Base-by-base conservation (phyloP, 2,329 filamentous ascomycete species). In the Colletotrichum abscissum region DNA sequence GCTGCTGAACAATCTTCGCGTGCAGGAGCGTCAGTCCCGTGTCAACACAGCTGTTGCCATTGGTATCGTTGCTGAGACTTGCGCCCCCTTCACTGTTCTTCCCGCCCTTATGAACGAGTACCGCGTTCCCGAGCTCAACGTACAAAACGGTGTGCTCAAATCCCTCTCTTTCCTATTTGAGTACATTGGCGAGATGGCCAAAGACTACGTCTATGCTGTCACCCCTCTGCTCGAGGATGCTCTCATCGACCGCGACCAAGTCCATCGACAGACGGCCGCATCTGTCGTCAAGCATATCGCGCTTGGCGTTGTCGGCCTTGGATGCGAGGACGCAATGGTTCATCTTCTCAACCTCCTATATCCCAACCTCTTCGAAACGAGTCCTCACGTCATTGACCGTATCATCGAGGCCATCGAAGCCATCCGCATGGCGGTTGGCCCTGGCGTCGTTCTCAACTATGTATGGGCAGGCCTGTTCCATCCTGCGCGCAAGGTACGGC, bases 31-130 rank as follows among this genome's bases (percentile, higher is more conserved):
- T 82, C 97, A 99, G 84, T 98, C 95, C 42, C 95, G 97, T 85
- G 97, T 99, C 79, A 99, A 97, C 86, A 99, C 97, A 1, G 97
- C 97, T 71, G 97, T 99, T 71, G 97, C 97, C 63, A 99, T 99
- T 76, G 97, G 96, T 82, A 99, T 99, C 77, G 97, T 99, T 5
- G 97, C 97, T 62, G 97, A 99, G 85, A 99, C 97, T 42, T 99
- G 97, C 81, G 97, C 96, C 5, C 97, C 97, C 0, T 99, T 99
- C 84, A 99, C 97, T 0, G 97, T 99, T 5, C 92, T 99, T n/a
- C 97, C 97, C 0, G 97, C 97, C 3, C 87, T 99, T 74, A 99
- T 99, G 97, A 99, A 99, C 85, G 97, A 99, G 83, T 99, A 99
- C 84, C 93, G 97, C 67, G 97, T 99, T 9, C 97, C 97, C 0